phyloP scores from a whole-genome alignment of 305 asterid genomes.

The Solanum chacoense region DNA sequence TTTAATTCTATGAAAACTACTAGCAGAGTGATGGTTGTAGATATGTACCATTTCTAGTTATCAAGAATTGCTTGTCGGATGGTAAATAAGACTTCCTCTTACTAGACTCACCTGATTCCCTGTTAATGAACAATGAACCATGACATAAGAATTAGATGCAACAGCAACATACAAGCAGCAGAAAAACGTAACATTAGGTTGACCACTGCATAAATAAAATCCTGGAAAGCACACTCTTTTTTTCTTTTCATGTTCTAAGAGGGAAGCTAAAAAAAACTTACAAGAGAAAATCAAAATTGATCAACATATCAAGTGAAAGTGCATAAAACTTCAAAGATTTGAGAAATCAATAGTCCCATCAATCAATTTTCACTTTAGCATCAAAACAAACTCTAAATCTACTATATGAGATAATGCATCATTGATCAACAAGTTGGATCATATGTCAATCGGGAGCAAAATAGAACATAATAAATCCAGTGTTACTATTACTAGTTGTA shows the following conservation, averaged over 20 bases:
- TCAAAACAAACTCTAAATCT: neutral
- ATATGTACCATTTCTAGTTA: slow-evolving; percentile 76
- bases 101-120: slow-evolving; percentile 98
- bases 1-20: neutral
- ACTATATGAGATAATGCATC: neutral
- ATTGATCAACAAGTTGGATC: neutral
- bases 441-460: neutral
- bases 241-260: neutral
- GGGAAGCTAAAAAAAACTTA: too few species aligned
- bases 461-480: neutral
- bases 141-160: neutral
- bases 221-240: neutral
- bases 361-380: neutral
- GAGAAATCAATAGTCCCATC: neutral
- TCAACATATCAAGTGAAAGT: neutral
- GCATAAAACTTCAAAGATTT: neutral
- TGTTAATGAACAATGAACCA: slow-evolving; percentile 14
- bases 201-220: neutral
- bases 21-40: neutral
- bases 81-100: slow-evolving; percentile 95
- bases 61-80: slow-evolving; percentile 75
- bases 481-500: neutral
- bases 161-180: neutral
- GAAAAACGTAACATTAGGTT: neutral
- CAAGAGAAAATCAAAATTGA: neutral